Evolutionary conservation across 177 flowering plant genomes (phyloP), one percentile per base, ranked within the genome.

Genomic region (Vitis hybrid): DNA sequence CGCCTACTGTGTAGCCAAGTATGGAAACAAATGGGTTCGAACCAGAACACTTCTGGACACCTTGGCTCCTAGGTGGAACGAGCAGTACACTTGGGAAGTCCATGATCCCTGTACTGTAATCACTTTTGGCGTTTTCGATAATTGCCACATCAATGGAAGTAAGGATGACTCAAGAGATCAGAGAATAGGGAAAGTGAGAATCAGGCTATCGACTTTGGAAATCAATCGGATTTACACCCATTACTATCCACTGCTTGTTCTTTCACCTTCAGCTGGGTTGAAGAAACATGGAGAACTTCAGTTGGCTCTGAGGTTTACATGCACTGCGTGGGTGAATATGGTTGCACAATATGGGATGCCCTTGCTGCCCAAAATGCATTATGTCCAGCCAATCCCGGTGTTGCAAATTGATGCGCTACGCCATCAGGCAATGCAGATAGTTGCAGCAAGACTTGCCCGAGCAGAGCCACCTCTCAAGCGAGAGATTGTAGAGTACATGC

Each of bases 11-110:
- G 89, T 95, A 18, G 99, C 97, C 23, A 95, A 91, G 83, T 95
- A 95, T 50, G 97, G 98, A 9, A 85, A 83, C 84, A 95, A 95
- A 77, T 95, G 99, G 99, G 80, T 90, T 69, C 87, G 99, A 18
- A 95, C 98, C 50, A 74, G 98, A 63, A 95, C 98, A 0, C 81
- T 88, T 2, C 81, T 93, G 4, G 84, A 90, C 83, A 86, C 85
- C 0, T 78, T 86, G 55, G 15, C 70, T 32, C 99, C 99, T 54
- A 74, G 80, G 0, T 95, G 99, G 99, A 84, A 95, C 52, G 98
- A 95, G 84, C 98, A 95, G 84, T 93, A 91, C 76, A 90, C 97
- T 7, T 95, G 99, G 99, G 93, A 91, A 51, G 99, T 95, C 4
- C 60, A 79, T 65, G 99, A 95, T 68, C 92, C 97, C 0, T 95